A percentile compares a stretch with the other conserved stretches of the same genome.
phyloP scores from a whole-genome alignment of 164 flowering plant genomes.

The Sedum album region DNA sequence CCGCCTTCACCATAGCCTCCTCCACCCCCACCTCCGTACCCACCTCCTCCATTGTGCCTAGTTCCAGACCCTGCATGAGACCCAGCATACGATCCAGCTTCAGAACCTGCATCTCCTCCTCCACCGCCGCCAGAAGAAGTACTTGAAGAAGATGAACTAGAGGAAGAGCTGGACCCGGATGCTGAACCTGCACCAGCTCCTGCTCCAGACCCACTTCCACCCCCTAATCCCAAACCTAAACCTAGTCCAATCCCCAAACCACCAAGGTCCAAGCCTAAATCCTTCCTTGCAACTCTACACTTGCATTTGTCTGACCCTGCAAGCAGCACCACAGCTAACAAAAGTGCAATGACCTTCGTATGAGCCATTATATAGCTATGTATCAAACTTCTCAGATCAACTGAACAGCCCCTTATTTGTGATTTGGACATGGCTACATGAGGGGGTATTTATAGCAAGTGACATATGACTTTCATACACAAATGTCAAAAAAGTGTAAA shows the following conservation, averaged over 20 bases:
- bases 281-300: constrained; percentile 29
- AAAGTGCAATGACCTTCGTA: too few relatives aligned
- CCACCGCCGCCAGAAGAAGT: constrained; percentile 5
- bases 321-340: not conserved
- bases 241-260: constrained; percentile 26
- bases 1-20: too few relatives aligned
- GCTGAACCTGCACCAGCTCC: constrained; percentile 3
- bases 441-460: too few relatives aligned
- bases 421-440: too few relatives aligned
- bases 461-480: too few relatives aligned
- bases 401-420: too few relatives aligned
- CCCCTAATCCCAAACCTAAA: constrained; percentile 17
- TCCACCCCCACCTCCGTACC: too few relatives aligned
- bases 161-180: constrained; percentile 10
- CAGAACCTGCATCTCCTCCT: constrained; percentile 22
- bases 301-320: constrained; percentile 14
- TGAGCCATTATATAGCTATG: too few relatives aligned
- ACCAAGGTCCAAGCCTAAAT: constrained; percentile 29
- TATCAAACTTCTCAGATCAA: too few relatives aligned
- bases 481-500: too few relatives aligned
- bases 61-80: constrained; percentile 14
- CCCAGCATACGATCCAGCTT: constrained; percentile 26
- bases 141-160: constrained; percentile 9
- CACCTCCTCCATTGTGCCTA: not conserved
- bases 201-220: constrained; percentile 14